Conservation (phyloP, 2,329 filamentous ascomycete genomes). For the Didymellaceae sp. region DNA sequence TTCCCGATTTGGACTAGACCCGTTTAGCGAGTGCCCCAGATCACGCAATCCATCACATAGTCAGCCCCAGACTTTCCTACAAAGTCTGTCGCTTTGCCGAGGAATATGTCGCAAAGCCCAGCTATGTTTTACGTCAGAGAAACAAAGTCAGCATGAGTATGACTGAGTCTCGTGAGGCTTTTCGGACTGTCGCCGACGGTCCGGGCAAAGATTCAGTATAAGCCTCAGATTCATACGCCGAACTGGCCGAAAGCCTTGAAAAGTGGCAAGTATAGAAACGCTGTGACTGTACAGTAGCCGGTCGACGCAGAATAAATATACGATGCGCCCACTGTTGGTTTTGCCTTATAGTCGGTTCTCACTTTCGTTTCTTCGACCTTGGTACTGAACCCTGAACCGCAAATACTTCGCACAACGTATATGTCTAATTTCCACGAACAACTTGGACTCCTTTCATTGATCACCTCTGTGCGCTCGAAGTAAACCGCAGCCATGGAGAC, state of each 20-base stretch:
- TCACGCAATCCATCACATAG: conserved; percentile 12
- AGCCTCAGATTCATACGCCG: conserved; percentile 10
- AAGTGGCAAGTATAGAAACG: conserved; percentile 11
- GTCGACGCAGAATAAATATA: neutral
- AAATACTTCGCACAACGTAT: too few species aligned
- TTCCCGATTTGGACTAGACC: neutral
- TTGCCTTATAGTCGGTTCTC: neutral
- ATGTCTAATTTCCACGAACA: too few species aligned
- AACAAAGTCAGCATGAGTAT: neutral
- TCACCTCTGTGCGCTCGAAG: too few species aligned
- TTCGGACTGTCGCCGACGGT: conserved; percentile 17
- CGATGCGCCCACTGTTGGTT: neutral
- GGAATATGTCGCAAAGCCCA: neutral
- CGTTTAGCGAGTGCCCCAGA: neutral
- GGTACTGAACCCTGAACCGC: neutral
- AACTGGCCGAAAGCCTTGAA: conserved; percentile 4
- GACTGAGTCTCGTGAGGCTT: conserved; percentile 6
- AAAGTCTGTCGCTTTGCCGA: neutral
- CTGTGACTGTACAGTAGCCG: conserved; percentile 4
- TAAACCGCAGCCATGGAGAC: conserved; percentile 2
- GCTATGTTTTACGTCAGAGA: conserved; percentile 9
- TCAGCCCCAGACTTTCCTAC: conserved; percentile 7
- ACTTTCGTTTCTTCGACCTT: neutral
- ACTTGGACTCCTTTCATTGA: neutral
- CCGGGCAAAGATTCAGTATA: conserved; percentile 7